Conservation (phyloP, 2,329 filamentous ascomycete genomes). For the Alternaria gansuensis region DNA sequence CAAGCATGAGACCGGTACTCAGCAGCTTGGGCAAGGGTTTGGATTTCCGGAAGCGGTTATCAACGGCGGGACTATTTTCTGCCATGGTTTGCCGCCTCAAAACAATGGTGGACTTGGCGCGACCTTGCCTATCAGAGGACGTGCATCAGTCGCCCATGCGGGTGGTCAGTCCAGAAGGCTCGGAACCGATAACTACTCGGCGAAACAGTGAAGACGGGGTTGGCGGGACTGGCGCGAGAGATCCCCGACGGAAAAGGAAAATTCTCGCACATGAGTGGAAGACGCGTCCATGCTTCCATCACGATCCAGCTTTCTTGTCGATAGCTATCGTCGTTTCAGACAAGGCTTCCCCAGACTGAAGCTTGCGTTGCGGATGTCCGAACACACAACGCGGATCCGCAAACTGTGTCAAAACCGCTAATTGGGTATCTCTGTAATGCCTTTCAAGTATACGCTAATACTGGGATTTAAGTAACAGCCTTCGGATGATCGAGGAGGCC, state of each 20-base stretch:
- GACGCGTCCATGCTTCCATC: conserved; percentile 19
- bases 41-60: conserved; percentile 46
- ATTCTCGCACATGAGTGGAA: conserved; percentile 21
- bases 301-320: conserved; percentile 22
- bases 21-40: conserved; percentile 33
- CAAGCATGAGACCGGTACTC: conserved; percentile 33
- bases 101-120: conserved; percentile 21
- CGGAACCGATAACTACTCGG: conserved; percentile 31
- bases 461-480: conserved; percentile 32
- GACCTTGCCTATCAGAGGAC: conserved; percentile 29
- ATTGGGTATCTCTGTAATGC: conserved; percentile 36
- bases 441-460: conserved; percentile 11
- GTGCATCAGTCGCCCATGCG: conserved; percentile 22
- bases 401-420: conserved; percentile 30
- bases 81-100: conserved; percentile 33
- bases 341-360: conserved; percentile 8
- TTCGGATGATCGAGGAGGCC: conserved; percentile 39
- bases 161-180: conserved; percentile 31
- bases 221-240: conserved; percentile 28
- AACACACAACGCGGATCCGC: conserved; percentile 28
- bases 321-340: conserved; percentile 22
- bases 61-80: conserved; percentile 38
- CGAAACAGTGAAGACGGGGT: conserved; percentile 14
- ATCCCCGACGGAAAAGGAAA: conserved; percentile 33
- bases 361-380: neutral